Evolutionary conservation across 129 eudicot species (phyloP), one percentile per base, ranked within the genome.

Genomic region (Saussurea involucrata): DNA sequence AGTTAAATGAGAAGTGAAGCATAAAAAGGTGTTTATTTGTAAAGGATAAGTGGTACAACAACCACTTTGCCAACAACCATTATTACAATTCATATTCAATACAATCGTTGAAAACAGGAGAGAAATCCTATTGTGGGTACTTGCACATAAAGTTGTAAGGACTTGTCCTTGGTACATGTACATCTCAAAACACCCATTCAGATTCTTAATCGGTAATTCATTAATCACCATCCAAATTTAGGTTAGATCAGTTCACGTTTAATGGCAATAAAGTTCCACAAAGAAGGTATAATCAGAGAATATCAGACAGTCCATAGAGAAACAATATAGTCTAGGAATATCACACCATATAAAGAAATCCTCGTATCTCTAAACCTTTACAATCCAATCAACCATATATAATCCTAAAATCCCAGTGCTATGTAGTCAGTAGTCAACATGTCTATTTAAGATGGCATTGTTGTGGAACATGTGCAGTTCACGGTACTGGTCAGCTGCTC

Each of bases 31-130:
- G 61, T 9, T 63, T 22, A 74, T 18, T 55, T 20, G 58, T 11
- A 32, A 8, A 49, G 55, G 42, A 46, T 71, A 71, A 18, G 34
- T 29, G 6, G 74, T 76, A 66, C 8, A 36, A 46, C 65, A 11
- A 71, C 24, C 25, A 34, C 49, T n/a, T 66, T 32, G 44, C 73
- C 74, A 66, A 68, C 34, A 77, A 24, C 36, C 11, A 32, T 76
- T 65, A 37, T 71, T 60, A 10, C 28, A 60, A 60, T 36, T 36
- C 44, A 36, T 22, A 60, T 60, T 60, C 28, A 60, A n/a, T n/a
- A n/a, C n/a, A n/a, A n/a, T n/a, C n/a, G n/a, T n/a, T n/a, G n/a
- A n/a, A n/a, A n/a, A n/a, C n/a, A n/a, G n/a, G n/a, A n/a, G n/a
- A n/a, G n/a, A n/a, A n/a, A n/a, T n/a, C n/a, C n/a, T n/a, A n/a